These are phyloP conservation scores for Fusarium neocosmosporiellum DNA, from an alignment of 2,329 filamentous ascomycete species.

Conservation along the genomic window DNA sequence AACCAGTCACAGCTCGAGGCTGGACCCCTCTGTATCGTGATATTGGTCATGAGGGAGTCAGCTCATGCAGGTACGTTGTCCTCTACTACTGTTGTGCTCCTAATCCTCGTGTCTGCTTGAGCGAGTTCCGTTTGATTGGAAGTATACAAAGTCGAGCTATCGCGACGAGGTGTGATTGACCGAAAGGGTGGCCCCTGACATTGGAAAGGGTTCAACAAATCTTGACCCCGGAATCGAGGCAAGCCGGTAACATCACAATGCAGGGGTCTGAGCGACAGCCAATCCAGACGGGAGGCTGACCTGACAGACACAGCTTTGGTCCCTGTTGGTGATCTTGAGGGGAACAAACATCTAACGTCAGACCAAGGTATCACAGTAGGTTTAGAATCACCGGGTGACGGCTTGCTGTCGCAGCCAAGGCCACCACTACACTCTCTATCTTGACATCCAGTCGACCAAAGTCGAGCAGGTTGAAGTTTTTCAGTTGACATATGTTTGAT, in stretches of 20 bases:
- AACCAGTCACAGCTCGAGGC: not conserved
- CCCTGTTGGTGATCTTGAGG: not conserved
- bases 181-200: slow-evolving; percentile 5
- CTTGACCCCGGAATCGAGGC: not conserved
- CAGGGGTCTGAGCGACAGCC: not conserved
- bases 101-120: not conserved
- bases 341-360: not conserved
- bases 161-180: not conserved
- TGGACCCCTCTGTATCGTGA: not conserved
- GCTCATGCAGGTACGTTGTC: not conserved
- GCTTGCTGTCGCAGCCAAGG: not conserved
- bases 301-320: not conserved
- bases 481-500: slow-evolving; percentile 48
- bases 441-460: not conserved
- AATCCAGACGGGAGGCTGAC: not conserved
- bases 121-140: not conserved
- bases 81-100: not conserved
- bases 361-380: not conserved
- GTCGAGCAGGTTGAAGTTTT: slow-evolving; percentile 39
- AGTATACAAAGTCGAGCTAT: not conserved
- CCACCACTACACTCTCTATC: not conserved
- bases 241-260: not conserved
- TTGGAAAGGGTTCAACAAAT: not conserved
- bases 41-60: not conserved
- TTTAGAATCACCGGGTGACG: not conserved